Percentiles rank a stretch among this genome's conserved stretches.
Conservation (phyloP, 2,329 filamentous ascomycete species). For the Immersiporthe knoxdaviesiana region DNA sequence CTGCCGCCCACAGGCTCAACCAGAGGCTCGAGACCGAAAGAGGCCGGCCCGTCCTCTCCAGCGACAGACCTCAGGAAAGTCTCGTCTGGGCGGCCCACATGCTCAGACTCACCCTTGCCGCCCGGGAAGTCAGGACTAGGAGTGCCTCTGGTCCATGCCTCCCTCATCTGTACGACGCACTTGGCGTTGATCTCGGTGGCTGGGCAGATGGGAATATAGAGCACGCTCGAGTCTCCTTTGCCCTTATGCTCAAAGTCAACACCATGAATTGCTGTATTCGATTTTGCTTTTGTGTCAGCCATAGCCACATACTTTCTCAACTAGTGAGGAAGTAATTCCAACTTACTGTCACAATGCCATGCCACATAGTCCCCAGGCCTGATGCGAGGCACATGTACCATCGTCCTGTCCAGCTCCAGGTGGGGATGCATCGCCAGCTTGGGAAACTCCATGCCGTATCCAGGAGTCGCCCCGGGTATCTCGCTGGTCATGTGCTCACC, state of each 20-base stretch:
- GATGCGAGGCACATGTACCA: conserved; percentile 73
- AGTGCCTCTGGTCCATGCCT: conserved; percentile 69
- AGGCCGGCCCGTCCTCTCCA: conserved; percentile 17
- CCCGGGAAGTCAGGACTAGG: conserved; percentile 74
- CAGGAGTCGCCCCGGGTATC: conserved; percentile 71
- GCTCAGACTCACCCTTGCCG: conserved; percentile 66
- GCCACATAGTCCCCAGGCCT: conserved; percentile 76
- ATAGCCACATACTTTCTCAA: too few relatives aligned
- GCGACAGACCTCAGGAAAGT: conserved; percentile 15
- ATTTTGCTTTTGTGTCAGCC: conserved; percentile 1
- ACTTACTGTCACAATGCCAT: conserved; percentile 73
- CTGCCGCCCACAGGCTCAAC: conserved; percentile 8
- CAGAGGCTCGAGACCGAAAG: conserved; percentile 22
- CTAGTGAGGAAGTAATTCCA: neutral
- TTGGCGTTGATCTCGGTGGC: conserved; percentile 74
- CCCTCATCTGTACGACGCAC: conserved; percentile 71
- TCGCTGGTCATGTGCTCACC: conserved; percentile 53
- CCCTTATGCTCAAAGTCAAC: conserved; percentile 81
- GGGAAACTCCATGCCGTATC: conserved; percentile 71
- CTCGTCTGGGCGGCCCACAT: conserved; percentile 48
- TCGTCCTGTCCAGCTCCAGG: conserved; percentile 65
- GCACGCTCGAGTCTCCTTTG: conserved; percentile 73
- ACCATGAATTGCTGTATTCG: conserved; percentile 69
- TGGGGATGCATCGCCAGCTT: conserved; percentile 66
- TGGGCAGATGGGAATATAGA: conserved; percentile 89